phyloP scores from a whole-genome alignment of 2,329 filamentous ascomycete genomes.

The Aureobasidium pullulans region DNA sequence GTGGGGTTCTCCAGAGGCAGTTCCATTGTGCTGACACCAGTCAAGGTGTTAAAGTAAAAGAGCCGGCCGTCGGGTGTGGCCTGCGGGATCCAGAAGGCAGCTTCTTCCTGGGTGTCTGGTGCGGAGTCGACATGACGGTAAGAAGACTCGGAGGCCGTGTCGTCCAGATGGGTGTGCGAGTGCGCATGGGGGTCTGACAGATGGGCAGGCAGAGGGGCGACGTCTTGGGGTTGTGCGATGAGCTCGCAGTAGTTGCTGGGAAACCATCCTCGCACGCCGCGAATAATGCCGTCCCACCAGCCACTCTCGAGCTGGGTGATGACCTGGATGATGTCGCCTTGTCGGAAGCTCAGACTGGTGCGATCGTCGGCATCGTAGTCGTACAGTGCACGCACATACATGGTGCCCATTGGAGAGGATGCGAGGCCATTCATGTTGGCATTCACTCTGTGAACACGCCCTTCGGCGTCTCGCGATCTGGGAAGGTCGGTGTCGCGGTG shows the following conservation, averaged over 20 bases:
- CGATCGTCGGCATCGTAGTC: constrained; percentile 97
- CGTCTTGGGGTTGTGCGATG: constrained; percentile 67
- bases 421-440: constrained; percentile 44
- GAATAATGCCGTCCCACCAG: constrained; percentile 99
- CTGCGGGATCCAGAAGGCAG: constrained; percentile 98
- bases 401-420: constrained; percentile 46
- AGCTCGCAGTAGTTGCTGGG: constrained; percentile 97
- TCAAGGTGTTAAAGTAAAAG: constrained; percentile 98
- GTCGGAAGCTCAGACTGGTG: constrained; percentile 91
- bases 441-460: constrained; percentile 11
- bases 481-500: neutral
- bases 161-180: constrained; percentile 18
- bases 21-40: constrained; percentile 89
- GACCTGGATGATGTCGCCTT: constrained; percentile 96
- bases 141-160: constrained; percentile 43
- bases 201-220: constrained; percentile 43
- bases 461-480: constrained; percentile 1
- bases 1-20: constrained; percentile 85
- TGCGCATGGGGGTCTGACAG: constrained; percentile 39
- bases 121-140: constrained; percentile 60
- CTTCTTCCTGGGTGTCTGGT: constrained; percentile 59
- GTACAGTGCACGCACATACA: constrained; percentile 94
- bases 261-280: constrained; percentile 95
- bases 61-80: constrained; percentile 86
- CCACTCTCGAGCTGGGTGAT: constrained; percentile 96